These are phyloP conservation scores for Saccharomyces eubayanus DNA, from an alignment of 805 yeast genomes.

Conservation along the genomic window DNA sequence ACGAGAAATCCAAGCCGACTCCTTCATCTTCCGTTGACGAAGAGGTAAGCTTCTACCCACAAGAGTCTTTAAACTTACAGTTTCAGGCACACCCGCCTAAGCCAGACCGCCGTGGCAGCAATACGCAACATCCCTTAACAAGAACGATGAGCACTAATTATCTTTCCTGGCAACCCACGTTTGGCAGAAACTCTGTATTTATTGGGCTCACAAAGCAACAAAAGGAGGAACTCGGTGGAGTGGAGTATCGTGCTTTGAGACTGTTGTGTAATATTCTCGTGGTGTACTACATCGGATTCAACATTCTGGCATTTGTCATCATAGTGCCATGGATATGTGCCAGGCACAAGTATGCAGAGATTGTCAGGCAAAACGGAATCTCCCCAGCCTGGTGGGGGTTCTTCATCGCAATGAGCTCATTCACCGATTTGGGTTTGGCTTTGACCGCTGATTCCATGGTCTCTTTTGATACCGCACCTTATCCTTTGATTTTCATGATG, in stretches of 20 bases:
- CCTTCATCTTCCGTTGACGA: background rate
- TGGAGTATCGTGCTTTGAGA: constrained; percentile 84
- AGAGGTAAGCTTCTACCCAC: background rate
- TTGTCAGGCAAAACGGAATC: constrained; percentile 47
- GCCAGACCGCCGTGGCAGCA: background rate
- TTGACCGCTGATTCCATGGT: constrained; percentile 72
- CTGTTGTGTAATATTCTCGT: constrained; percentile 57
- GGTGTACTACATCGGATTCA: constrained; percentile 65
- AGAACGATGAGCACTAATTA: constrained; percentile 50
- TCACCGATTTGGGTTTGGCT: constrained; percentile 77
- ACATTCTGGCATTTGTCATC: constrained; percentile 42
- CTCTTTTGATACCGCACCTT: constrained; percentile 55
- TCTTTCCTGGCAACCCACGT: constrained; percentile 80
- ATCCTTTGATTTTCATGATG: constrained; percentile 50
- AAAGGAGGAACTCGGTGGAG: constrained; percentile 92
- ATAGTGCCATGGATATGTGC: constrained; percentile 53
- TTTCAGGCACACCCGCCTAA: background rate
- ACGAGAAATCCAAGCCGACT: background rate
- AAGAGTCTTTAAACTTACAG: background rate
- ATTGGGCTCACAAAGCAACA: constrained; percentile 73
- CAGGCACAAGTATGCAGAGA: constrained; percentile 34
- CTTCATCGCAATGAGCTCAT: constrained; percentile 68
- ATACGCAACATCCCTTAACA: constrained; percentile 8
- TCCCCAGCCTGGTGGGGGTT: constrained; percentile 88
- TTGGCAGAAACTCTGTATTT: constrained; percentile 92